Base-by-base conservation (phyloP, 495 filamentous ascomycete genomes). In the Tuber indicum region DNA sequence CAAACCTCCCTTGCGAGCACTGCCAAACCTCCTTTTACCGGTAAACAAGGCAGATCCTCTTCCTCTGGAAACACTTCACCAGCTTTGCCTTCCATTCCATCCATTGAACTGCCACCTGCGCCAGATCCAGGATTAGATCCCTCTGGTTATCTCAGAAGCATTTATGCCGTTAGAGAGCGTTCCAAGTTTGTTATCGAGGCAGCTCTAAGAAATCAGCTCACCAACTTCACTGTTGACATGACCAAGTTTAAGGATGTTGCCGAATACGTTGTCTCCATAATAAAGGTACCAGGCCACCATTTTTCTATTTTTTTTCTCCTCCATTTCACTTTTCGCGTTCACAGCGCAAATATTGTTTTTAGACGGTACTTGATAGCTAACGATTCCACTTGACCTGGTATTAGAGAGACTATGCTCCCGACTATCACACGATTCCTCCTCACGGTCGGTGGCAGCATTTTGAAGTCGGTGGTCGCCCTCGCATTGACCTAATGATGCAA, bases 391-490 rank as follows among this genome's bases (percentile, higher is more conserved):
- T 73, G 23, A 75, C 45, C 47, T 26, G 52, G 77, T 41, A 77
- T 72, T 74, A 98, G 94, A 87, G 94, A 86, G 94, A 98, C 84
- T 95, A 91, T 85, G 93, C 92, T 72, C 91, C 92, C 41, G 92
- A 96, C 69, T 98, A 96, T 84, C 86, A 90, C 58, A 88, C 87
- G 26, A 99, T 99, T 78, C 94, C 94, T 5, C 89, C 91, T 17
- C 93, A 96, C 82, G 94, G 94, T 72, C 88, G 94, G 46, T 94
- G 94, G 89, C 94, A 97, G 84, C 94, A 97, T 83, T 97, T 97
- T 81, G 90, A 92, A 72, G 90, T 94, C 74, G 94, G 94, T n/a
- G 92, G 91, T 0, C 87, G 89, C 12, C 90, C 93, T 81, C 89
- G 94, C 23, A 87, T 97, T 49, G 89, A 91, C 72, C 87, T 91